Base-by-base conservation (phyloP, 345 rosid species). In the Pugionium cornutum region DNA sequence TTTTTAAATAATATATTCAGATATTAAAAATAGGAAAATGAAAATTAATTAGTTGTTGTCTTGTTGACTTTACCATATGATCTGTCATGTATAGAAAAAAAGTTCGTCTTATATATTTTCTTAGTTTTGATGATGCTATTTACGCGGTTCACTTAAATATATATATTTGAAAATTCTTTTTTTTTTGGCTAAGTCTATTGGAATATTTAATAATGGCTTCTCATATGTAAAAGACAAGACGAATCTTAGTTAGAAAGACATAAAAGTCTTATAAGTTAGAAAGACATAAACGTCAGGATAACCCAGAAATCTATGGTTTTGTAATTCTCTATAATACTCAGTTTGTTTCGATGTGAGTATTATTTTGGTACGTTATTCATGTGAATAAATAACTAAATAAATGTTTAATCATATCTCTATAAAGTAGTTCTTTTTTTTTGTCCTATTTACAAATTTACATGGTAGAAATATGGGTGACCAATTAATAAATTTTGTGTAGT, bases 51-150 rank as follows among this genome's bases (percentile, higher is more conserved):
- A 57, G 61, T 59, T 57, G 70, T 72, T 64, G 70, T 64, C 70
- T 59, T 57, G 70, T 72, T 64, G 70, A 72, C 70, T n/a, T 49
- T 49, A 58, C 29, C 41, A 41, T 28, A 35, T 72, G 70, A 58
- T 63, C 18, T 57, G 66, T 58, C 69, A 72, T 57, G 44, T 9
- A 57, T 33, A 33, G 7, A 43, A 49, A 39, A 9, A 48, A 9
- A 35, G 4, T 52, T 49, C 11, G 2, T 64, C 56, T 33, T 41
- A 33, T 49, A 48, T 45, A 4, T 0, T 51, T 36, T 37, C 5
- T 2, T 18, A 3, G 2, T 29, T 61, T 40, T 40, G 6, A 57
- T 47, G 4, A 46, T 33, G 11, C 27, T 46, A 29, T 41, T 27
- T 41, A 50, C 59, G 53, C 59, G 53, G 42, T 51, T 41, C 10